Evolutionary conservation across 805 yeast species (phyloP), one percentile per base, ranked within the genome.

Genomic region (Suhomyces tanzawaensis): DNA sequence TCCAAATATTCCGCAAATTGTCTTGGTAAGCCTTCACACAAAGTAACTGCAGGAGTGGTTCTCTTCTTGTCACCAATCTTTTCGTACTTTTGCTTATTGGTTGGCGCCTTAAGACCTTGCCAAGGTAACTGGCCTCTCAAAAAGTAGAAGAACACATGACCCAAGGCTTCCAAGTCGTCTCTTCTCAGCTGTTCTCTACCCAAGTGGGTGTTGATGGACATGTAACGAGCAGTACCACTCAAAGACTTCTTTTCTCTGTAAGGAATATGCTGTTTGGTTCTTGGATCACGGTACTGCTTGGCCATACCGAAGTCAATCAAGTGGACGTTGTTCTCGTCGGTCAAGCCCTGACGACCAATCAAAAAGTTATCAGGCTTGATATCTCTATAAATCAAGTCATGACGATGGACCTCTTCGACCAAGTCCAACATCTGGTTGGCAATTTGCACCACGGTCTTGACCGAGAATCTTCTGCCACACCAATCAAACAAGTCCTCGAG

Each of bases 31-130:
- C 79, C 80, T 34, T 72, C 73, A 51, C 86, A 76, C 39, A 82
- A 61, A 34, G 80, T 82, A 32, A 68, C 70, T 7, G 85, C 78
- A 11, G 81, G 74, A 1, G 89, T 79, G 12, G 82, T 72, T 55
- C 82, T 81, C 59, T 85, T 85, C 52, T 83, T 83, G 47, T 83
- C 84, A 19, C 93, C 93, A 58, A 85, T 85, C 56, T 84, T 85
- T 59, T 85, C 93, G 57, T 85, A 85, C 58, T 85, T 85, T 47
- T 79, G 75, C 58, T 85, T 85, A 58, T 85, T 85, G n/a, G 87
- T 84, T 42, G 88, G 88, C 1, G 91, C 93, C 61, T 84, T 85
- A 43, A 85, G 66, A n/a, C 95, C 95, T 64, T 85, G 95, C 95
- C 95, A 85, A 32, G 95, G 95, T 55, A 85, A 71, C 45, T 80